Base-by-base conservation (phyloP, 1,284 basidiomycete species). In the Violaceomyces palustris region DNA sequence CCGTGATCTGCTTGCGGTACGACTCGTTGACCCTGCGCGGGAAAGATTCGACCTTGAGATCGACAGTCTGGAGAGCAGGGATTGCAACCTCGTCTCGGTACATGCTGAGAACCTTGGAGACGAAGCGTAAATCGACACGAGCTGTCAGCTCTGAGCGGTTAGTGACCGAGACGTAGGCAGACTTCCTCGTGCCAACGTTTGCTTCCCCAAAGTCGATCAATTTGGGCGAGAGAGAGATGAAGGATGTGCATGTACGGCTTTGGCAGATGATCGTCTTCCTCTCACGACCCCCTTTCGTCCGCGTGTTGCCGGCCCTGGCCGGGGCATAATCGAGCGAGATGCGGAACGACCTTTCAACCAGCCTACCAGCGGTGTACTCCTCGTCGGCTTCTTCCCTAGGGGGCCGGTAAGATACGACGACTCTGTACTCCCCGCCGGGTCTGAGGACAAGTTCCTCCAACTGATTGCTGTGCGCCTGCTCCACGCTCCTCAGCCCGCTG, bases 1-100 rank as follows among this genome's bases (percentile, higher is more conserved):
- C 76, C 18, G 77, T 77, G 41, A 78, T 74, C 61, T 78, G 76
- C 64, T 79, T 79, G 42, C 76, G 76, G 48, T 79, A 79, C 11
- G 62, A 56, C 36, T 77, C 74, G 53, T 79, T 79, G 51, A 78
- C 77, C 40, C 78, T 62, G 24, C 78, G 69, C 6, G 78, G 78
- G 62, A 77, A 78, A 44, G 78, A 77, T 41, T 79, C 77, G 40
- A 79, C 58, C 40, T 74, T 74, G 57, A 78, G 75, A 45, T 76
- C 74, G 19, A 78, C 72, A 12, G 71, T 75, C 61, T 77, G 76
- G 19, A 62, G 61, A 2, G 77, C 75, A 3, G 76, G 77, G 33
- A 79, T 76, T 26, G 76, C 65, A 31, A 79, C 74, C 33, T 77
- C 74, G 50, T 76, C 77, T 36, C 75, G 71, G 48, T 77, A 77